phyloP scores from a whole-genome alignment of 148 eudicot genomes.

The Chenopodium quinoa region DNA sequence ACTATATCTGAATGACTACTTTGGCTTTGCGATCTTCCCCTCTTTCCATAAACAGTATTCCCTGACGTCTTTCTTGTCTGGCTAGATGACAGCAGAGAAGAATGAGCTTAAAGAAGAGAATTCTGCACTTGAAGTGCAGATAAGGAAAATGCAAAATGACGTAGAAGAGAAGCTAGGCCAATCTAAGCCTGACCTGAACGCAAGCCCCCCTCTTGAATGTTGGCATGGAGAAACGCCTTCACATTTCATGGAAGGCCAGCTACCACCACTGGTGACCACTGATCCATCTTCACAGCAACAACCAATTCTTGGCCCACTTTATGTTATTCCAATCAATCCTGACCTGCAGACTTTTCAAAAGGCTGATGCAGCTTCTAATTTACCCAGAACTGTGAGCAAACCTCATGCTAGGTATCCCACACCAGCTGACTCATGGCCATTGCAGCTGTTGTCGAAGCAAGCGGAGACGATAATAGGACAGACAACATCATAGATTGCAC shows the following conservation, averaged over 20 bases:
- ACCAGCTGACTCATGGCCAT: constrained; percentile 69
- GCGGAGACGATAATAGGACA: constrained; percentile 22
- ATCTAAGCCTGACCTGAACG: constrained; percentile 34
- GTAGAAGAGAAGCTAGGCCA: constrained; percentile 38
- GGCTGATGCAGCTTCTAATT: constrained; percentile 27
- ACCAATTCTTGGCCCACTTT: constrained; percentile 49
- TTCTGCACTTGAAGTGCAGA: constrained; percentile 51
- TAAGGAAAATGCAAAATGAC: constrained; percentile 43
- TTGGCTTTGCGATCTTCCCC: background rate
- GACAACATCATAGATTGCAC: constrained; percentile 11
- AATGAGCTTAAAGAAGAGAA: constrained; percentile 77
- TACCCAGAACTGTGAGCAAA: constrained; percentile 56
- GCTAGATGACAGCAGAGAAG: constrained; percentile 61
- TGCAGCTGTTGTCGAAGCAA: constrained; percentile 52
- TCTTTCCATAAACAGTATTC: background rate
- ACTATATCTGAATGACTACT: background rate
- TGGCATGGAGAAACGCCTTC: constrained; percentile 31
- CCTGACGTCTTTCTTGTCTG: background rate
- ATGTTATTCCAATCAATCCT: constrained; percentile 53
- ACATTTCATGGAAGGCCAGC: constrained; percentile 15
- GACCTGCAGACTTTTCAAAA: constrained; percentile 38
- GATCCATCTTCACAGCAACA: constrained; percentile 39
- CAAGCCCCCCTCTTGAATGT: constrained; percentile 27
- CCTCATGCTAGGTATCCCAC: constrained; percentile 84
- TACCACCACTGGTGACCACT: constrained; percentile 15